Percentiles rank a stretch among this genome's conserved stretches.
Evolutionary conservation across 257 asterid species (phyloP).

Genomic region (Solanum clarkiae): DNA sequence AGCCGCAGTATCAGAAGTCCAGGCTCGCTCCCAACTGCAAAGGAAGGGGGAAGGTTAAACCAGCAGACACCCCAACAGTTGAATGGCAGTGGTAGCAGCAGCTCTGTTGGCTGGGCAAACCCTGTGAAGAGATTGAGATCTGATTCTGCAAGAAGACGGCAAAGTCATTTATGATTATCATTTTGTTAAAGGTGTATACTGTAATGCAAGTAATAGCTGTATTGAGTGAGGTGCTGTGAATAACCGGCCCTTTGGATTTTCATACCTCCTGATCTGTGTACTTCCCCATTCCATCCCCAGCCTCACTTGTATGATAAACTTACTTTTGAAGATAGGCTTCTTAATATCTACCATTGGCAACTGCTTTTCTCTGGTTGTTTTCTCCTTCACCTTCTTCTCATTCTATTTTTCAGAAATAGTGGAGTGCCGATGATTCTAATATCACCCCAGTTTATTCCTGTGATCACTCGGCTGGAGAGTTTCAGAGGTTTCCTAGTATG

Average conservation of each 20-base stretch:
- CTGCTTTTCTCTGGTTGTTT: neutral
- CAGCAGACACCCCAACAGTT: slow-evolving; percentile 41
- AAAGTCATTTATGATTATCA: slow-evolving; percentile 51
- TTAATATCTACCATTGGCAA: neutral
- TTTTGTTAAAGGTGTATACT: slow-evolving; percentile 4
- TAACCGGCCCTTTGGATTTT: slow-evolving; percentile 10
- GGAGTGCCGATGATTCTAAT: neutral
- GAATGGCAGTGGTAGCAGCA: slow-evolving; percentile 42
- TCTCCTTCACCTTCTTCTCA: neutral
- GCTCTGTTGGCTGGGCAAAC: slow-evolving; percentile 84
- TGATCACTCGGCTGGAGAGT: no score
- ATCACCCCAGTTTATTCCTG: no score
- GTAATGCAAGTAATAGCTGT: neutral
- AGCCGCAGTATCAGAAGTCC: slow-evolving; percentile 53
- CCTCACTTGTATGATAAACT: neutral
- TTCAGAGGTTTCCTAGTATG: no score
- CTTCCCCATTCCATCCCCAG: neutral
- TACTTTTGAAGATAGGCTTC: neutral
- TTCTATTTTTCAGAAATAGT: neutral
- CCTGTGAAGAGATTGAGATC: slow-evolving; percentile 89
- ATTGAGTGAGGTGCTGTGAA: slow-evolving; percentile 12
- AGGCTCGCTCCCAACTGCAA: slow-evolving; percentile 25
- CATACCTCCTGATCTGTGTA: slow-evolving; percentile 6
- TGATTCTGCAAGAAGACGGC: slow-evolving; percentile 75
- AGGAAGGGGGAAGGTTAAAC: slow-evolving; percentile 34